Base-by-base conservation (phyloP, 1,284 basidiomycete genomes). In the Xanthoconium separans region DNA sequence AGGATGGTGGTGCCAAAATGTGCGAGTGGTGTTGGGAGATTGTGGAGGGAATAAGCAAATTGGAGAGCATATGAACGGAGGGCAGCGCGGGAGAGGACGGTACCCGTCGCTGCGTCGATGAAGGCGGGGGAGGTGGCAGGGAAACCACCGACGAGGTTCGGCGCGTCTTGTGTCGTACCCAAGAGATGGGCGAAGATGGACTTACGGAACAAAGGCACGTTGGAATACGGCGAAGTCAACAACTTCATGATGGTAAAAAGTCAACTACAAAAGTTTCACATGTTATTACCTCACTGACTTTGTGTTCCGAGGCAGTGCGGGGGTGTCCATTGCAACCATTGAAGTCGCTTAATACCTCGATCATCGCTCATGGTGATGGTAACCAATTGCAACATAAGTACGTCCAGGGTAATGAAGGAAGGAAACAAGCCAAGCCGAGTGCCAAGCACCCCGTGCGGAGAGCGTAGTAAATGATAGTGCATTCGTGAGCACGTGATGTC, bases 31-130 rank as follows among this genome's bases (percentile, higher is more conserved):
- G 71, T 60, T 34, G 61, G 65, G 30, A 71, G 70, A 41, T 62
- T 58, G 0, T 70, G 71, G 36, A 90, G 72, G 3, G 78, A 73
- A 11, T 87, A 73, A 0, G 86, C 76, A n/a, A 83, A 70, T 20
- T 78, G 68, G 27, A 72, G 64, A 31, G 70, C 64, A 8, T 62
- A 68, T 0, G 65, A 61, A 49, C 78, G 79, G 22, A 88, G 68
- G 29, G 81, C 76, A 0, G 64, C 79, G 16, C 89, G 80, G 0
- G 85, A 78, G 27, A 92, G 58, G 2, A 75, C 74, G 1, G 76
- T 71, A 0, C 82, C 85, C 0, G 86, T 80, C 2, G 72, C 68
- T 0, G 84, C 85, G 61, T 93, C 89, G 51, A 91, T 77, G 66
- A 84, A 89, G 1, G 87, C 87, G 7, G 78, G 77, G 2, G 70